phyloP scores from a whole-genome alignment of 2,329 filamentous ascomycete genomes.

The Ilyonectria destructans region DNA sequence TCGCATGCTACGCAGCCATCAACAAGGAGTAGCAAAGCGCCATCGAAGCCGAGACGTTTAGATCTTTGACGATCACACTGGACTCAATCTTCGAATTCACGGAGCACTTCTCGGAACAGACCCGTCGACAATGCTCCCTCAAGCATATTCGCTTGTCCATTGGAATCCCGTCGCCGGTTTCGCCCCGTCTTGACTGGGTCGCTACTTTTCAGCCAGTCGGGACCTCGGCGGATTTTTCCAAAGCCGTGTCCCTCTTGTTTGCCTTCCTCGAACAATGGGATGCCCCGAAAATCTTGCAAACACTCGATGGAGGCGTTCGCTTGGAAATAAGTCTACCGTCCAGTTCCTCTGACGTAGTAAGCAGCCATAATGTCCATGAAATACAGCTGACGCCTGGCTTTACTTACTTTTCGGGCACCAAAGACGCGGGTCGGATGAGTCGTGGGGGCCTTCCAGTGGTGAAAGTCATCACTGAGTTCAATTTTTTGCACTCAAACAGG shows the following conservation, averaged over 20 bases:
- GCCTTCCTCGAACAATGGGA: neutral
- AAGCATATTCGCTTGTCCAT: neutral
- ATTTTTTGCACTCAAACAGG: too few relatives aligned
- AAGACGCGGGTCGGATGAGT: neutral
- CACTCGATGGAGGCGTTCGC: neutral
- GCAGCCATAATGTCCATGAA: neutral
- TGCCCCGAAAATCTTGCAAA: neutral
- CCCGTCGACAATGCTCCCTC: neutral
- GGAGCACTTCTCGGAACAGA: neutral
- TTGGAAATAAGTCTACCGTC: neutral
- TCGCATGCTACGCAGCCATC: neutral
- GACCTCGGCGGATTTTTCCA: neutral
- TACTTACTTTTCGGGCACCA: neutral
- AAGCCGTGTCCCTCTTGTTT: neutral
- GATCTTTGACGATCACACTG: neutral
- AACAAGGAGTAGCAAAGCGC: neutral
- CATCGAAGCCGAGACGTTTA: neutral
- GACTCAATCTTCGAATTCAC: neutral
- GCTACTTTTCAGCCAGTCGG: too few relatives aligned
- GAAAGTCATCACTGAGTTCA: neutral
- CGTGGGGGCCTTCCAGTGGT: neutral
- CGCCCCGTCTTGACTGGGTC: too few relatives aligned
- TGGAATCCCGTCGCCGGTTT: too few relatives aligned
- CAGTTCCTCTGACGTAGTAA: too few relatives aligned
- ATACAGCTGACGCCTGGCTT: too few relatives aligned